Percentiles rank a stretch among this genome's conserved stretches.
These are phyloP conservation scores for Zoysia matrella DNA, from an alignment of 202 grass and related monocot species.

Conservation along the genomic window DNA sequence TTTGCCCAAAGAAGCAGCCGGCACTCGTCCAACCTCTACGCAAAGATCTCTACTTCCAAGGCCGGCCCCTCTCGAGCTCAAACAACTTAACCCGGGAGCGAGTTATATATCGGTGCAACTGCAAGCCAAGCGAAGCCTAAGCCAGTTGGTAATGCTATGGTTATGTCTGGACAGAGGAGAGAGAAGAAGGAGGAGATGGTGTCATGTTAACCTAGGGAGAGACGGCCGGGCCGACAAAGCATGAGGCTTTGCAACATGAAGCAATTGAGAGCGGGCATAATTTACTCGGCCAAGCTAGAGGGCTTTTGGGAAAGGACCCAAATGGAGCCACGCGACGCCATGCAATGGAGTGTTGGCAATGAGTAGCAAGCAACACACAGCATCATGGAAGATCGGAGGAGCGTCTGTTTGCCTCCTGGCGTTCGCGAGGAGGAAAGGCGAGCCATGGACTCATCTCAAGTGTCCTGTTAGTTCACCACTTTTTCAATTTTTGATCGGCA, in stretches of 20 bases:
- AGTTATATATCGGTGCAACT: conserved; percentile 33
- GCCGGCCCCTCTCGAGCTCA: conserved; percentile 12
- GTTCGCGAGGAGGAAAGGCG: background rate
- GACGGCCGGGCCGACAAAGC: conserved; percentile 68
- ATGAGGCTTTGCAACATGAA: conserved; percentile 81
- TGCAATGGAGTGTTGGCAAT: conserved; percentile 47
- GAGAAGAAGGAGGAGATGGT: background rate
- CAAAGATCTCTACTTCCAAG: conserved; percentile 73
- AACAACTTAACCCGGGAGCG: background rate
- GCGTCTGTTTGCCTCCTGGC: background rate
- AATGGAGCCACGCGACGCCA: conserved; percentile 23
- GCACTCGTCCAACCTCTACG: conserved; percentile 62
- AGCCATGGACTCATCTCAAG: background rate
- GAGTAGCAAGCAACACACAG: conserved; percentile 32
- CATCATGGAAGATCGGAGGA: background rate
- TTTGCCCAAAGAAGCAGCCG: conserved; percentile 37
- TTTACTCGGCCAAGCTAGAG: conserved; percentile 41
- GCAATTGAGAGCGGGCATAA: conserved; percentile 67
- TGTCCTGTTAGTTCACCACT: background rate
- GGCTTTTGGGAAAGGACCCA: conserved; percentile 51
- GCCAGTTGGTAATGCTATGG: background rate
- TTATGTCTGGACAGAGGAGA: background rate
- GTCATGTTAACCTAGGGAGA: conserved; percentile 17
- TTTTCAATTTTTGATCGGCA: too few relatives aligned
- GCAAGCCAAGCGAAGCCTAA: background rate